These are phyloP conservation scores for Komagataella phaffii DNA, from an alignment of 805 yeast genomes.

Conservation along the genomic window DNA sequence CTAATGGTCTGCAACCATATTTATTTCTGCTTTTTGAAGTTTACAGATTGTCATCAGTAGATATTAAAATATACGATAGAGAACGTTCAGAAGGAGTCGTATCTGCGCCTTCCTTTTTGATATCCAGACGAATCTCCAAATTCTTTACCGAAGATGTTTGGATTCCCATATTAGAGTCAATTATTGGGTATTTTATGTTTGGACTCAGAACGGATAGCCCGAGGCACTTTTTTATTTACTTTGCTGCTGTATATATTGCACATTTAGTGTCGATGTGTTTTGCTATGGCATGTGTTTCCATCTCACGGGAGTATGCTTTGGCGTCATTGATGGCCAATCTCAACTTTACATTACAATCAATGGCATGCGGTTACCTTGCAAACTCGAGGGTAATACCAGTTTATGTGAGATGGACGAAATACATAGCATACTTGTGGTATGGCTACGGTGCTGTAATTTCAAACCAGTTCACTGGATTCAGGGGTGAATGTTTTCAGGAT, in stretches of 20 bases:
- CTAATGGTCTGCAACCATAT: constrained; percentile 41
- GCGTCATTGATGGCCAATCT: constrained; percentile 51
- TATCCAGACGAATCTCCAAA: constrained; percentile 55
- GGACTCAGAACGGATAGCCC: constrained; percentile 40
- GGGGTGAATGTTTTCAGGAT: constrained; percentile 36
- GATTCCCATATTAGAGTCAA: constrained; percentile 42
- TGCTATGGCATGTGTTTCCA: constrained; percentile 39
- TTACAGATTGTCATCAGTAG: constrained; percentile 40
- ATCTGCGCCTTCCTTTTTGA: constrained; percentile 50
- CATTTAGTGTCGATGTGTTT: constrained; percentile 42
- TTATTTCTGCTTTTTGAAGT: constrained; percentile 43
- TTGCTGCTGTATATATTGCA: constrained; percentile 41
- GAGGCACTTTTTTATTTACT: constrained; percentile 46
- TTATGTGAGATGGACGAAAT: constrained; percentile 77
- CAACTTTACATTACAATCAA: constrained; percentile 56
- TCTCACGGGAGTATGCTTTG: constrained; percentile 45
- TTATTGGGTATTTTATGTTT: constrained; percentile 64
- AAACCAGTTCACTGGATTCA: constrained; percentile 49
- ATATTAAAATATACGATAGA: constrained; percentile 43
- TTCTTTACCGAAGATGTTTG: constrained; percentile 57
- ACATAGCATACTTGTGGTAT: constrained; percentile 66
- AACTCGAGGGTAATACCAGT: constrained; percentile 68
- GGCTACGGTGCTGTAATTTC: constrained; percentile 57
- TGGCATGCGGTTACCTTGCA: constrained; percentile 73
- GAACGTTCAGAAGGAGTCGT: constrained; percentile 64